These are phyloP conservation scores for Bryoglossum gracile DNA, from an alignment of 495 filamentous ascomycete genomes.

Conservation along the genomic window DNA sequence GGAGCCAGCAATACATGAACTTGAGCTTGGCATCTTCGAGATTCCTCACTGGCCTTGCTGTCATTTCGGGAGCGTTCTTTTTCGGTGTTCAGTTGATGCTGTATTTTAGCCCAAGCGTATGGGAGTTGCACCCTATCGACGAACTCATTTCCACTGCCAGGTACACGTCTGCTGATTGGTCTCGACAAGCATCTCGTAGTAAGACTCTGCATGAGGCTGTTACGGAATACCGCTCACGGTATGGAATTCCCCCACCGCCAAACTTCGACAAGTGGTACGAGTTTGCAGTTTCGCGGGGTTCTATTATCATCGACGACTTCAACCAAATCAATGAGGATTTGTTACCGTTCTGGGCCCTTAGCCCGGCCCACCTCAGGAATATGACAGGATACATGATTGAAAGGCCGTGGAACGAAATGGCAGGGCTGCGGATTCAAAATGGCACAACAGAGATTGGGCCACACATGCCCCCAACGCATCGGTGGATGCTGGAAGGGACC, in stretches of 20 bases:
- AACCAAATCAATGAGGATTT: slow-evolving; percentile 66
- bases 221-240: slow-evolving; percentile 49
- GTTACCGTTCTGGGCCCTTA: slow-evolving; percentile 64
- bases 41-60: neutral
- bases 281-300: slow-evolving; percentile 55
- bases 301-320: slow-evolving; percentile 68
- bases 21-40: neutral
- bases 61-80: too few relatives aligned
- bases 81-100: neutral
- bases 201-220: slow-evolving; percentile 47
- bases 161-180: slow-evolving; percentile 38
- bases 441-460: slow-evolving; percentile 36
- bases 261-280: slow-evolving; percentile 69
- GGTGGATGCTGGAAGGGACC: slow-evolving; percentile 49
- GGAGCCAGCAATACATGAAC: neutral
- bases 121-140: slow-evolving; percentile 41
- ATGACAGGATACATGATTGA: slow-evolving; percentile 8
- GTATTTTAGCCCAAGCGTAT: neutral
- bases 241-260: slow-evolving; percentile 51
- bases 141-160: slow-evolving; percentile 44
- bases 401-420: slow-evolving; percentile 25
- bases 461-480: slow-evolving; percentile 41
- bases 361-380: slow-evolving; percentile 50
- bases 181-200: slow-evolving; percentile 38
- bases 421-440: slow-evolving; percentile 40